phyloP scores from a whole-genome alignment of 495 filamentous ascomycete genomes.

The Chaetomium tenue region DNA sequence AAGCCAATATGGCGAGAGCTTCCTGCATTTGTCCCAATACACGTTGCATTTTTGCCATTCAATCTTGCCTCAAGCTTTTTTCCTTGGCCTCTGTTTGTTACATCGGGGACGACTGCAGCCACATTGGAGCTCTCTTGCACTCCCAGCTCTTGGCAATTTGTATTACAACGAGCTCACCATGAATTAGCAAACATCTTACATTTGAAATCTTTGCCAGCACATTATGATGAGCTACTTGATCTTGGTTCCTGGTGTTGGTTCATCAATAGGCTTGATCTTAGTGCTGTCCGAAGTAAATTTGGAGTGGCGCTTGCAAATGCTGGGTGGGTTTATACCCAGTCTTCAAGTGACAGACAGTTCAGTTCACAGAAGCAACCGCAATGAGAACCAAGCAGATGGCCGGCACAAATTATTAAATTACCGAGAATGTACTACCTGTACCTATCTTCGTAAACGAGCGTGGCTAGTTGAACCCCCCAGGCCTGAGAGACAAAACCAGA shows the following conservation, averaged over 20 bases:
- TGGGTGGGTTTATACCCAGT: too few species aligned
- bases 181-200: too few species aligned
- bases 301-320: too few species aligned
- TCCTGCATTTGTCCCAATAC: neutral
- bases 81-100: neutral
- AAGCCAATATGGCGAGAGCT: neutral
- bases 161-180: neutral
- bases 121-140: neutral
- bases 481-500: conserved; percentile 15
- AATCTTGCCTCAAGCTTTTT: neutral
- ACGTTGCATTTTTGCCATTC: conserved; percentile 4
- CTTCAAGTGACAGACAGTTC: neutral
- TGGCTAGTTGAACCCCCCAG: conserved; percentile 13
- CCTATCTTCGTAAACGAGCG: conserved; percentile 11
- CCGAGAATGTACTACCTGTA: conserved; percentile 7
- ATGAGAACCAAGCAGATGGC: neutral
- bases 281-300: too few species aligned
- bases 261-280: too few species aligned
- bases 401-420: conserved; percentile 15
- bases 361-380: neutral
- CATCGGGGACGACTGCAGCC: neutral
- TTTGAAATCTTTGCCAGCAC: too few species aligned
- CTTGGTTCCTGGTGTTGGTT: too few species aligned
- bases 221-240: too few species aligned
- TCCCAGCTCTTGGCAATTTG: neutral